Evolutionary conservation across 1,284 basidiomycete species (phyloP), one percentile per base, ranked within the genome.

Genomic region (Taiwanofungus camphoratus): DNA sequence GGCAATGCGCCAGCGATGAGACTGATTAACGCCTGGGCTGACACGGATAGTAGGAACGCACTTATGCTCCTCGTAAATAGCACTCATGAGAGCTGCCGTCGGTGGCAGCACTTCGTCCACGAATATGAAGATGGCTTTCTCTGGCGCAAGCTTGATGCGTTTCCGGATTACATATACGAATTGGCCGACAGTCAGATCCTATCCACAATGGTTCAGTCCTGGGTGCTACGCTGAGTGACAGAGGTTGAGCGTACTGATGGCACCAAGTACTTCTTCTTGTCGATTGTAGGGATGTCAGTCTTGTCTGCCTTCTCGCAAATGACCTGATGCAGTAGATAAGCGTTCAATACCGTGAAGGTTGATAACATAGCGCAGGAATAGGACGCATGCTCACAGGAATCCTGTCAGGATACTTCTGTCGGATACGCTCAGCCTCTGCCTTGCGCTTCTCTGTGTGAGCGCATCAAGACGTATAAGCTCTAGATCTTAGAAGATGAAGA

Each of bases 231-330:
- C 27, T 31, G 33, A 30, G 15, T 40, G 33, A 11, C 45, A 41
- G 13, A 46, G 32, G 39, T n/a, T n/a, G n/a, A n/a, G 64, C 81
- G 55, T 59, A 94, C 92, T 41, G 93, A 95, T 41, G 96, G 96
- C 3, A 99, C 96, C 36, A 99, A 77, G 59, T 99, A 99, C 76
- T 99, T 99, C 89, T 99, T 99, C 90, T 99, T 99, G 78, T 99
- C 96, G 61, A 99, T 98, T 16, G 93, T 95, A 0, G 94, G 92
- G 62, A 99, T 98, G 68, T 99, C 96, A 45, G 94, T 96, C 63
- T 91, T 83, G 73, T 99, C 95, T 41, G 93, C 95, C 74, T 98
- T 98, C 79, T 99, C 96, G 70, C 96, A 99, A 67, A 99, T 99
- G 52, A 99, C 94, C 93, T 97, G 45, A 31, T 33, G 22, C 9